Evolutionary conservation across 768 basidiomycete species (phyloP), one percentile per base, ranked within the genome.

Genomic region (Rickenella mellea): DNA sequence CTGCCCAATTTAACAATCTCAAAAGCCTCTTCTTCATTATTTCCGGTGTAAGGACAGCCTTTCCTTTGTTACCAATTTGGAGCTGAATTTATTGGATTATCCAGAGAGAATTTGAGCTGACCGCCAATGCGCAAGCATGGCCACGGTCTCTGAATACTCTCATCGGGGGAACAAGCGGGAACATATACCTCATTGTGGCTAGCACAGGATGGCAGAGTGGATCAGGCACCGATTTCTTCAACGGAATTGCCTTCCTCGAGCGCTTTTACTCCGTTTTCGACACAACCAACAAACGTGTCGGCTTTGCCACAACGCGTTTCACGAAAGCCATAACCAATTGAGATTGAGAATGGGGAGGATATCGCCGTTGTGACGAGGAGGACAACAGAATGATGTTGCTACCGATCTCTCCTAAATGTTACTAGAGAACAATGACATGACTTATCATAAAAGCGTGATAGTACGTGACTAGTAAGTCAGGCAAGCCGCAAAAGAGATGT

Each of bases 251-350:
- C 5, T 78, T 75, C 67, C 61, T 78, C 20, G 67, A 74, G 58
- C 74, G 80, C 11, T 82, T 76, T 69, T 81, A 81, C 62, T 66
- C 72, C 25, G 78, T 79, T 27, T 81, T 61, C 52, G 80, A 83
- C 52, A 76, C 78, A 32, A 55, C 66, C 33, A 74, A 76, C 61
- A 59, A 55, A 36, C 72, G 64, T 12, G 66, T 80, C 43, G 77
- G 79, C 17, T 64, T 80, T 43, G 76, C 78, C 6, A 72, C 65
- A 24, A 64, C 63, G 2, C 20, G n/a, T 6, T 57, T 48, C 55
- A 63, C 61, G 21, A 27, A 41, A 32, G 50, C 59, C 21, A 60
- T 51, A 40, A 58, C 48, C 43, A 61, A 61, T 54, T 61, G 37
- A 28, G n/a, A n/a, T n/a, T n/a, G n/a, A n/a, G n/a, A n/a, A n/a